phyloP scores from a whole-genome alignment of 1,284 basidiomycete species.

The Apiotrichum siamense region DNA sequence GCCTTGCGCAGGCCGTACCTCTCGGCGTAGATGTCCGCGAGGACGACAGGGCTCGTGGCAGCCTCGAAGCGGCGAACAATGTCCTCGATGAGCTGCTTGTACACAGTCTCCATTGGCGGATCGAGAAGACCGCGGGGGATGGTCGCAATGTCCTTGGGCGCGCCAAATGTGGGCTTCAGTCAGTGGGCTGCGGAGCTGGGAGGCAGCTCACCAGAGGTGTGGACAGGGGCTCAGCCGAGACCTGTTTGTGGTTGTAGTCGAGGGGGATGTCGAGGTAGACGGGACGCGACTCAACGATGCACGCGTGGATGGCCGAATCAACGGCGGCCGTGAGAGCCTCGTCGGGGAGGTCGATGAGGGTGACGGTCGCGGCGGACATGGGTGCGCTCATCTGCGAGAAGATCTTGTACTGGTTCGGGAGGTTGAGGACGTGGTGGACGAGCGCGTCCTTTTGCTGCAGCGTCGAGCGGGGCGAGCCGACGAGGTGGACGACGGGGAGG shows the following conservation, averaged over 20 bases:
- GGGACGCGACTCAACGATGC: conserved; percentile 68
- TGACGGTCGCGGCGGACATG: conserved; percentile 64
- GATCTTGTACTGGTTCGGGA: conserved; percentile 7
- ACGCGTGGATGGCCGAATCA: conserved; percentile 63
- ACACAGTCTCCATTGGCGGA: conserved; percentile 35
- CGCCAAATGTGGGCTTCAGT: conserved; percentile 6
- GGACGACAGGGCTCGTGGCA: conserved; percentile 65
- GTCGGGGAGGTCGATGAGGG: conserved; percentile 52
- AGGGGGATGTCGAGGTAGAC: conserved; percentile 85
- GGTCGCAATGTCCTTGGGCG: neutral
- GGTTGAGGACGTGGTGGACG: conserved; percentile 42
- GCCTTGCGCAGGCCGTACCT: conserved; percentile 69
- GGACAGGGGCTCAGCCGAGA: too few species aligned
- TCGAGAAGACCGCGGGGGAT: conserved; percentile 53
- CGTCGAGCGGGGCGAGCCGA: conserved; percentile 79
- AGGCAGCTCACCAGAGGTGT: neutral
- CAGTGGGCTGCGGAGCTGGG: conserved; percentile 2
- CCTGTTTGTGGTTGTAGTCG: conserved; percentile 66
- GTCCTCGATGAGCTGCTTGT: conserved; percentile 66
- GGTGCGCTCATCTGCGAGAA: conserved; percentile 66
- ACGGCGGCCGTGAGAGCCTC: conserved; percentile 59
- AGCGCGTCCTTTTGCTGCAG: conserved; percentile 65
- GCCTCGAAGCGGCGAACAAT: conserved; percentile 61
- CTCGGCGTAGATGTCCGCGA: conserved; percentile 82
- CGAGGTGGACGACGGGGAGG: conserved; percentile 86